These are phyloP conservation scores for Epichloe bromicola DNA, from an alignment of 2,329 filamentous ascomycete genomes.

Conservation along the genomic window DNA sequence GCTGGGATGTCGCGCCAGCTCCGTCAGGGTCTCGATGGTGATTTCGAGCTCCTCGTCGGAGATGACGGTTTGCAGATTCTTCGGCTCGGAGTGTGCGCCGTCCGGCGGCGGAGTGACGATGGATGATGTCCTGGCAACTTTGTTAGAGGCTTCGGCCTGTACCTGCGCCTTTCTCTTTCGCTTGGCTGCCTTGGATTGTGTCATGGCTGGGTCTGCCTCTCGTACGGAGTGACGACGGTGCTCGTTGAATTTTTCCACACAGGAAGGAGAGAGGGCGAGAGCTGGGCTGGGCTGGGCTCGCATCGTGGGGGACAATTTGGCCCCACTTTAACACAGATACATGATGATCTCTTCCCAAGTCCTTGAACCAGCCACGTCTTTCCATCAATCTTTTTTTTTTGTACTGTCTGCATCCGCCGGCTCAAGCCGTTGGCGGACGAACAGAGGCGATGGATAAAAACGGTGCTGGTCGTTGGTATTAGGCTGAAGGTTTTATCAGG, in stretches of 20 bases:
- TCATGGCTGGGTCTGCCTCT: slow-evolving; percentile 8
- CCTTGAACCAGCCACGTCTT: too few relatives aligned
- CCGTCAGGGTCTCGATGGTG: slow-evolving; percentile 48
- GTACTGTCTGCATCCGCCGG: too few relatives aligned
- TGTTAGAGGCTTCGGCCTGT: slow-evolving; percentile 21
- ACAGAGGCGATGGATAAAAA: too few relatives aligned
- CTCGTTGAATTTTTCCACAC: not conserved
- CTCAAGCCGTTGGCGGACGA: too few relatives aligned
- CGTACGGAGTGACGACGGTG: not conserved
- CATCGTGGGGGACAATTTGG: too few relatives aligned
- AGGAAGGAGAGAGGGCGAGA: too few relatives aligned
- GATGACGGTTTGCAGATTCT: slow-evolving; percentile 39
- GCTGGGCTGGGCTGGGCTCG: too few relatives aligned
- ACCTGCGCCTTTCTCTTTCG: slow-evolving; percentile 29
- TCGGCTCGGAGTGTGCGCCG: slow-evolving; percentile 27
- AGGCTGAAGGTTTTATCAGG: not conserved
- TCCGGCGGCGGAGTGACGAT: slow-evolving; percentile 24
- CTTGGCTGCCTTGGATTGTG: slow-evolving; percentile 28
- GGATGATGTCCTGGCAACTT: slow-evolving; percentile 23
- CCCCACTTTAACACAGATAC: too few relatives aligned
- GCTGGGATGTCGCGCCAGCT: slow-evolving; percentile 43
- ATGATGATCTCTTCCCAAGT: too few relatives aligned
- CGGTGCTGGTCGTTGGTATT: too few relatives aligned
- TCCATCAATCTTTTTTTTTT: too few relatives aligned
- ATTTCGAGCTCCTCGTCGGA: slow-evolving; percentile 55